phyloP scores from a whole-genome alignment of 441 rosid genomes.

The Viola pubescens region DNA sequence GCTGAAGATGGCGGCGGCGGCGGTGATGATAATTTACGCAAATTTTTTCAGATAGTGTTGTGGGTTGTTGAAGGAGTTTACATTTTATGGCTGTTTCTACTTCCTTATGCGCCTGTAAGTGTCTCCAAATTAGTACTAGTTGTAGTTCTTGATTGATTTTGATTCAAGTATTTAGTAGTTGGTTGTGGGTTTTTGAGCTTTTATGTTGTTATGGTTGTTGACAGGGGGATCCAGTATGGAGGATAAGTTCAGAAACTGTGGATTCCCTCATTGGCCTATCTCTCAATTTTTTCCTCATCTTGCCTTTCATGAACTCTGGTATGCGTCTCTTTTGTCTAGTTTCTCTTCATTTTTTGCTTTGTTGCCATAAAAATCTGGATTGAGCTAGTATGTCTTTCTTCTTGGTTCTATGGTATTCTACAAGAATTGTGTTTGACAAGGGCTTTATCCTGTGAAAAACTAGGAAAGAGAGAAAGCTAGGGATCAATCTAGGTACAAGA shows the following conservation, averaged over 20 bases:
- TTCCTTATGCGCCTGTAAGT: conserved; percentile 82
- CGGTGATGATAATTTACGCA: conserved; percentile 19
- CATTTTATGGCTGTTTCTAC: conserved; percentile 86
- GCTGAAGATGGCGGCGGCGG: conserved; percentile 29
- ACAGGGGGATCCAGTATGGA: conserved; percentile 96
- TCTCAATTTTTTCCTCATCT: conserved; percentile 81
- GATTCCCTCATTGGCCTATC: conserved; percentile 70
- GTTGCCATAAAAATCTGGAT: too few species aligned
- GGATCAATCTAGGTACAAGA: too few species aligned
- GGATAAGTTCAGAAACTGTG: conserved; percentile 66
- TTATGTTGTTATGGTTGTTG: too few species aligned
- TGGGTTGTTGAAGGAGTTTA: conserved; percentile 76
- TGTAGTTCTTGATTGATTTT: not conserved
- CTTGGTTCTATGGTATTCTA: too few species aligned
- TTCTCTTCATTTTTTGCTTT: not conserved
- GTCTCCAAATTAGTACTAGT: not conserved
- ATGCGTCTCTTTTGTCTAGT: conserved; percentile 5
- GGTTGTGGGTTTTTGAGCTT: not conserved
- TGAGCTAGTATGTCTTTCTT: too few species aligned
- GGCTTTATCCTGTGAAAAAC: too few species aligned
- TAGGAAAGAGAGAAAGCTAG: too few species aligned
- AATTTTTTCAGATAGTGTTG: conserved; percentile 35
- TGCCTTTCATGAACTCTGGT: conserved; percentile 78
- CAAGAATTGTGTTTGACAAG: too few species aligned
- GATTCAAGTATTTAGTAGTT: not conserved